These are phyloP conservation scores for Diaporthe helianthi DNA, from an alignment of 2,329 filamentous ascomycete species.

Conservation along the genomic window DNA sequence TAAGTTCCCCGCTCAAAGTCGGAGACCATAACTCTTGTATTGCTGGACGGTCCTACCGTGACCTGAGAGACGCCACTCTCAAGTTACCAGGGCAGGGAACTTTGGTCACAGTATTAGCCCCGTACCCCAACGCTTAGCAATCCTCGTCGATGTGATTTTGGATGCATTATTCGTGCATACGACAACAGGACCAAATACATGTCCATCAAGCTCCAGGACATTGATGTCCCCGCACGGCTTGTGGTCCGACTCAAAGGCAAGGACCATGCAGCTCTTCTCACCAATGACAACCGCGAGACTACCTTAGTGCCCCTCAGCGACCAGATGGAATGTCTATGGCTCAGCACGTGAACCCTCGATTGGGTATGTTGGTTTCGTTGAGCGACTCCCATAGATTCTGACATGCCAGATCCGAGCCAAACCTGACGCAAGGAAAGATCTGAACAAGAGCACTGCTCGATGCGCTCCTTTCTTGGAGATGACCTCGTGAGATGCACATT, in stretches of 20 bases:
- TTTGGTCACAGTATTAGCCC: neutral
- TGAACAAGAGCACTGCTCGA: neutral
- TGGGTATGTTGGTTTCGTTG: neutral
- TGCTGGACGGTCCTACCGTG: too few species aligned
- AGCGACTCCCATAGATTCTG: neutral
- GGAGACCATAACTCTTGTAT: too few species aligned
- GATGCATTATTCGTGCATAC: neutral
- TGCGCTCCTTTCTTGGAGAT: neutral
- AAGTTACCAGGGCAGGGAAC: too few species aligned
- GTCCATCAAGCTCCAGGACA: slow-evolving; percentile 6
- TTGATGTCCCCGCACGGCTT: slow-evolving; percentile 7
- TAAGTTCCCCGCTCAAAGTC: neutral
- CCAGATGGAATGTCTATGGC: neutral
- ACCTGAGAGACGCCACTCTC: too few species aligned
- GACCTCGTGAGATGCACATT: too few species aligned
- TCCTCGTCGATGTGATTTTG: neutral
- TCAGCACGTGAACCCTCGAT: slow-evolving; percentile 6
- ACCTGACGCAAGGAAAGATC: neutral
- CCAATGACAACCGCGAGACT: neutral
- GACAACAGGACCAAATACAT: neutral
- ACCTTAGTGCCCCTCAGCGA: neutral
- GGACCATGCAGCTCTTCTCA: neutral
- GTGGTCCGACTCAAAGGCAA: neutral
- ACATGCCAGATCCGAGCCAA: slow-evolving; percentile 19
- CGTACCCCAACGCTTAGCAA: neutral